Base-by-base conservation (phyloP, 176 grass and related monocot genomes). In the Oryza meyeriana region DNA sequence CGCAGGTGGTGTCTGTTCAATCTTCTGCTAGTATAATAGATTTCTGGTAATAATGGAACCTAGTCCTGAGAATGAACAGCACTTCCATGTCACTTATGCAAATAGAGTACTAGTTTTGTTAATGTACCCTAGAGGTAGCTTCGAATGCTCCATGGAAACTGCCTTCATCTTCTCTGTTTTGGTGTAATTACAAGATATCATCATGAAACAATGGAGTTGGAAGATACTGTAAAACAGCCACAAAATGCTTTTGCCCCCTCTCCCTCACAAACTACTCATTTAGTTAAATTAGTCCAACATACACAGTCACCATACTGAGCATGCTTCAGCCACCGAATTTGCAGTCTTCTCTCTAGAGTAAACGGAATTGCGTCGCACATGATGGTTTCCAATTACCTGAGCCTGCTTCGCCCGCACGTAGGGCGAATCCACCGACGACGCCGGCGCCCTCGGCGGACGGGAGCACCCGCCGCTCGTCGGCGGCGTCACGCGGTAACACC, bases 381-480 rank as follows among this genome's bases (percentile, higher is more conserved):
- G 83, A 12, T 14, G 71, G 31, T 4, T 13, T 11, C 1, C 16
- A 61, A 65, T 89, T 88, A 88, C 90, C 90, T 92, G 86, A 26
- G 75, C 90, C 64, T 88, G 86, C 79, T 88, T 92, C 27, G 86
- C 86, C 71, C 90, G 70, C 75, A 83, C 63, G 69, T 88, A 92
- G 4, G 86, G 86, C 5, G 90, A 88, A 58, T 92, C 86, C 58
- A 58, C 63, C 8, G 86, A 39, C 5, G 86, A 32, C 29, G 77
- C 11, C 34, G 73, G 89, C 81, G 73, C 67, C 65, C 82, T 85
- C 1, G 77, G 85, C 9, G 82, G 89, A 48, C 75, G 69, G 31
- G 68, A 72, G 38, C 61, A 55, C 11, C 71, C 63, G 10, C 50
- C 61, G n/a, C 74, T 77, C 26, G 4, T 20, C 26, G 75, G 70